These are phyloP conservation scores for Arxiozyma telluris DNA, from an alignment of 1,139 yeast species.

Conservation along the genomic window DNA sequence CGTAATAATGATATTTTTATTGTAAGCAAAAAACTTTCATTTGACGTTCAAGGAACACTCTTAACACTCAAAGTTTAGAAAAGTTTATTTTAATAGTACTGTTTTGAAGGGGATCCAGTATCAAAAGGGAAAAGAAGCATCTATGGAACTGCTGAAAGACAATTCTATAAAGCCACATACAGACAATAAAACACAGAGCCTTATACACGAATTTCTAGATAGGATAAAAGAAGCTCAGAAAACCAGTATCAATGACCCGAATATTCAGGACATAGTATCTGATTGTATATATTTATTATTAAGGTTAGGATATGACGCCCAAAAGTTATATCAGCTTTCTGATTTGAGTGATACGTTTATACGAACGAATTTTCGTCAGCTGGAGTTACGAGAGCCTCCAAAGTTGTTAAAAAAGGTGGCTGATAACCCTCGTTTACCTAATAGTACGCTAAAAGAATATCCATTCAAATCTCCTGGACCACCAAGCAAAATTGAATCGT, in stretches of 20 bases:
- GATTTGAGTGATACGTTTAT: slow-evolving; percentile 1
- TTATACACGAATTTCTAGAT: neutral
- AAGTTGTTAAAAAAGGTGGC: neutral
- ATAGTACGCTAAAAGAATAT: neutral
- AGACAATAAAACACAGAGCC: neutral
- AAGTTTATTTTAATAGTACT: neutral
- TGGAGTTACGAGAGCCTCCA: neutral
- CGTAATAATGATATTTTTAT: neutral
- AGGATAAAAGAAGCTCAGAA: neutral
- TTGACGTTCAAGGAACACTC: neutral
- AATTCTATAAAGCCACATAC: neutral
- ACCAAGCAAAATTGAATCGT: slow-evolving; percentile 1
- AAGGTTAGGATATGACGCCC: slow-evolving; percentile 1
- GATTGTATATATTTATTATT: slow-evolving; percentile 2
- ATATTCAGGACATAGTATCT: neutral
- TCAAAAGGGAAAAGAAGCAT: neutral
- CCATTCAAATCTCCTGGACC: neutral
- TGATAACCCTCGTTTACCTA: neutral
- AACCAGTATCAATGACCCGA: neutral
- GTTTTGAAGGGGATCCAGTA: neutral
- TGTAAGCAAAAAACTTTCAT: neutral
- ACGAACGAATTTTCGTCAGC: neutral
- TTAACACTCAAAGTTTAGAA: no score
- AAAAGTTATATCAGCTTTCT: neutral
- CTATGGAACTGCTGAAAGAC: neutral